Evolutionary conservation across 192 early-diverging fungal genomes (phyloP).

Genomic region (Coemansia sp.): DNA sequence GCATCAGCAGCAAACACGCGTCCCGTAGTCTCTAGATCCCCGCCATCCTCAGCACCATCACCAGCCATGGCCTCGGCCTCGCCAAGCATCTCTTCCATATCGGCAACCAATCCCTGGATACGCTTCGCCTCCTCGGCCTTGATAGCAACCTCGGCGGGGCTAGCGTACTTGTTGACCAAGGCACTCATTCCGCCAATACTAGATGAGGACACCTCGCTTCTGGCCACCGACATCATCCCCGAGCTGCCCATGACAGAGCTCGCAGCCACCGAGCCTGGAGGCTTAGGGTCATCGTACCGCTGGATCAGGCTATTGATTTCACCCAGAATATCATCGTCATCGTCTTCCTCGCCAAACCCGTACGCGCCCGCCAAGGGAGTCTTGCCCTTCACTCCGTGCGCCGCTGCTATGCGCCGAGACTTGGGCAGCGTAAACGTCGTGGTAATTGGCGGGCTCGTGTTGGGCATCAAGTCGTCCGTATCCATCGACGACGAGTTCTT

Average conservation of each 20-base stretch:
- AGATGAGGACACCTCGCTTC: slow-evolving; percentile 19
- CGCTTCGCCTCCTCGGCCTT: neutral
- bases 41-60: neutral
- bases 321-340: slow-evolving; percentile 50
- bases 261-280: neutral
- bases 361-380: neutral
- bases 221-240: neutral
- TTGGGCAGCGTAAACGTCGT: slow-evolving; percentile 46
- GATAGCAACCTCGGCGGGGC: slow-evolving; percentile 17
- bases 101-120: slow-evolving; percentile 38
- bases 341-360: slow-evolving; percentile 30
- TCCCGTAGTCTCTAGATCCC: neutral
- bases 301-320: slow-evolving; percentile 47
- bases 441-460: slow-evolving; percentile 51
- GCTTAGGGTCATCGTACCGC: slow-evolving; percentile 40
- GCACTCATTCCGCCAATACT: slow-evolving; percentile 36
- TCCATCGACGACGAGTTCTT: slow-evolving; percentile 50
- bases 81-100: slow-evolving; percentile 55
- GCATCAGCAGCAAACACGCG: neutral
- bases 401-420: slow-evolving; percentile 31
- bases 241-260: slow-evolving; percentile 3
- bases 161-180: slow-evolving; percentile 45
- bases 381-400: slow-evolving; percentile 6
- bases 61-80: slow-evolving; percentile 38
- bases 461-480: slow-evolving; percentile 49